Base-by-base conservation (phyloP, 352 stramenopile species). In the Bremia lactucae region DNA sequence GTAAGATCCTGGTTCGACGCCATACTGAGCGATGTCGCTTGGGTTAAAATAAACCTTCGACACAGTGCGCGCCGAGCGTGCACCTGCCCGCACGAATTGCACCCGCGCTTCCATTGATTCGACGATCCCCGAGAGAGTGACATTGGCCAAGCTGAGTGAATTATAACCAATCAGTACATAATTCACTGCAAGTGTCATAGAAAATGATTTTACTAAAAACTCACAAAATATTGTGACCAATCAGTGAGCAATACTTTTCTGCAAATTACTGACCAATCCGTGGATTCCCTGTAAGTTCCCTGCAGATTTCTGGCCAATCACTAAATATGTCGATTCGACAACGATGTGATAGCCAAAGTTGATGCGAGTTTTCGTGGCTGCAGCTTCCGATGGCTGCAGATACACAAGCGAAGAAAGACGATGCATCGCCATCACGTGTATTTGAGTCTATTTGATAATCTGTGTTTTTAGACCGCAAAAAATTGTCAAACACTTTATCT, bases 21-120 rank as follows among this genome's bases (percentile, higher is more conserved):
- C 38, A 22, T 48, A 65, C 0, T 47, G 23, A 1, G 43, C 21
- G 66, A 88, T 80, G 47, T 84, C 72, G 26, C 52, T 52, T 0
- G 71, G 59, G 39, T 72, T 80, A 15, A 88, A 41, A 41, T 86
- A 85, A 15, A 88, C 59, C 37, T 85, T 88, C 6, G 63, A 80
- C 42, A 80, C 61, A 2, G 67, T 66, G 19, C 59, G 50, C 4
- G 72, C 69, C 24, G 74, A 75, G 38, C 74, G 71, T 31, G 65
- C 61, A 14, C 69, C 74, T 1, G 64, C 59, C 14, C 68, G 71
- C 10, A 87, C 52, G 37, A 84, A 83, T 54, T 87, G 68, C 41
- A 80, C 59, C 23, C 62, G 68, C 18, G 49, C 62, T 21, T 59
- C 59, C 19, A 70, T 47, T 25, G 36, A 31, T 31, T 47, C 46